These are phyloP conservation scores for Saccharomycopsis babjevae DNA, from an alignment of 805 yeast genomes.

Conservation along the genomic window DNA sequence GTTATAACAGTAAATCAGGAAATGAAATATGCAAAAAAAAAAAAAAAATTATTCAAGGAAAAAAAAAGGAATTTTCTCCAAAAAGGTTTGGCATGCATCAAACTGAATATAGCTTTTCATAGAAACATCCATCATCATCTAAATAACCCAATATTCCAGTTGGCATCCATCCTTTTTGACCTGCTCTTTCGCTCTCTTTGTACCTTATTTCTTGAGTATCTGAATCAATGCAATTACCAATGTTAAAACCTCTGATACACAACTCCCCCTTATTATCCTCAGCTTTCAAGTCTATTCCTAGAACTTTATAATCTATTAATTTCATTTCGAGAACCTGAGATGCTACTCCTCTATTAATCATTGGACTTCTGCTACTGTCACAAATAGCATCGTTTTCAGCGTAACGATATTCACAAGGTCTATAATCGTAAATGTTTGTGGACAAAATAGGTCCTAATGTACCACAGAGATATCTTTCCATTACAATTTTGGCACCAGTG, in stretches of 20 bases:
- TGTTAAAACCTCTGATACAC: slow-evolving; percentile 17
- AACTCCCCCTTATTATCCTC: slow-evolving; percentile 16
- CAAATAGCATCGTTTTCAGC: background rate
- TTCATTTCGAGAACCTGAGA: slow-evolving; percentile 14
- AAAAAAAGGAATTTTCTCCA: background rate
- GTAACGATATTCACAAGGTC: background rate
- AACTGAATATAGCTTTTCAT: slow-evolving; percentile 13
- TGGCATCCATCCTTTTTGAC: slow-evolving; percentile 19
- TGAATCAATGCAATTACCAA: slow-evolving; percentile 12
- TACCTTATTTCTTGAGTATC: slow-evolving; percentile 6
- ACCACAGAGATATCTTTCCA: slow-evolving; percentile 13
- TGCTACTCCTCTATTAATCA: slow-evolving; percentile 12
- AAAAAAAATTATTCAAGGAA: background rate
- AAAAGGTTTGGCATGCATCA: background rate
- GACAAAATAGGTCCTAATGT: slow-evolving; percentile 12
- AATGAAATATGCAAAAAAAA: background rate
- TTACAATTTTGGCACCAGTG: slow-evolving; percentile 11
- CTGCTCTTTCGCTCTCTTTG: slow-evolving; percentile 12
- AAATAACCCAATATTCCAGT: slow-evolving; percentile 16
- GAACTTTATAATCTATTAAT: slow-evolving; percentile 13
- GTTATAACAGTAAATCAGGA: background rate
- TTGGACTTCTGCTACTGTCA: background rate
- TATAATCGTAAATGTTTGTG: slow-evolving; percentile 16
- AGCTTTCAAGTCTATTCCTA: slow-evolving; percentile 10
- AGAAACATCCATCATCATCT: slow-evolving; percentile 19